phyloP scores from a whole-genome alignment of 2,329 filamentous ascomycete species.

The Phialemoniopsis sp. region DNA sequence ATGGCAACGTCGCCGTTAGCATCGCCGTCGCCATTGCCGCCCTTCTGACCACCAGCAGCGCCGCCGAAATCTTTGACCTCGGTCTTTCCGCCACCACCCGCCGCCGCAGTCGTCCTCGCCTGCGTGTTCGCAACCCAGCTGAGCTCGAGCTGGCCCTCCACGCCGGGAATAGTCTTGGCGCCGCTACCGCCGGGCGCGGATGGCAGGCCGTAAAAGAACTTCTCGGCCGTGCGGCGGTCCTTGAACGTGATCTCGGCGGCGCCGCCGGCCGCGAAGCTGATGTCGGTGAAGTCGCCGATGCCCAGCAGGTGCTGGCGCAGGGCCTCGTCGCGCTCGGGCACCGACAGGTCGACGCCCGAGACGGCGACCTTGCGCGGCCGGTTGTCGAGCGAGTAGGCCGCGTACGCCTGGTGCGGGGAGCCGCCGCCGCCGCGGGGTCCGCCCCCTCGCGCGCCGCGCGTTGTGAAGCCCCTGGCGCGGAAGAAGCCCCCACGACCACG shows the following conservation, averaged over 20 bases:
- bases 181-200: neutral
- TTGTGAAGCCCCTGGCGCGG: conserved; percentile 10
- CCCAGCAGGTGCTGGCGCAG: conserved; percentile 68
- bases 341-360: conserved; percentile 59
- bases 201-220: conserved; percentile 54
- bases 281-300: conserved; percentile 57
- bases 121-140: conserved; percentile 46
- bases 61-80: neutral
- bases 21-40: neutral
- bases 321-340: conserved; percentile 60
- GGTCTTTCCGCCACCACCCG: conserved; percentile 6
- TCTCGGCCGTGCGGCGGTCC: conserved; percentile 68
- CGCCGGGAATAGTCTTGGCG: conserved; percentile 52
- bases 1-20: neutral
- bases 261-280: conserved; percentile 40
- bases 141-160: conserved; percentile 60
- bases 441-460: conserved; percentile 30
- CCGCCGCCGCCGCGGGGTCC: conserved; percentile 36
- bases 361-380: conserved; percentile 66
- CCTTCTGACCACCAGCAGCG: neutral
- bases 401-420: conserved; percentile 45
- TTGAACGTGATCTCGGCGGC: conserved; percentile 57
- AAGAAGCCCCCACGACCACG: conserved; percentile 25
- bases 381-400: conserved; percentile 69
- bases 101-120: conserved; percentile 7